Conservation (phyloP, 345 rosid genomes). For the Boechera retrofracta region DNA sequence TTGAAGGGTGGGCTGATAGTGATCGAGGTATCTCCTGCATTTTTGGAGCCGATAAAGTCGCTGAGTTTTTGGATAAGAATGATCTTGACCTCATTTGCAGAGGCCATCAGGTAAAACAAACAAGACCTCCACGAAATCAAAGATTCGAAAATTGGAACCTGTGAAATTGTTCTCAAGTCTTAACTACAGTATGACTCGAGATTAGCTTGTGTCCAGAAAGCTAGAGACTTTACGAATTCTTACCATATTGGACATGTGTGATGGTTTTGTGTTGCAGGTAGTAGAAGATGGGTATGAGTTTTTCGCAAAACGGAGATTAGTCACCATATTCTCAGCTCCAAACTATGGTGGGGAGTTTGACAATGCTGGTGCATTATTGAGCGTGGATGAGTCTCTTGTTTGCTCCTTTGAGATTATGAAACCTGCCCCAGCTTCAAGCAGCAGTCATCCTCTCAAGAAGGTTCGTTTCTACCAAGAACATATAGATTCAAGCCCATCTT, state of each 20-base stretch:
- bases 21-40: slow-evolving; percentile 90
- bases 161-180: not conserved
- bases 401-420: slow-evolving; percentile 96
- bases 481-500: slow-evolving; percentile 1
- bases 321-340: slow-evolving; percentile 94
- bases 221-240: slow-evolving; percentile 3
- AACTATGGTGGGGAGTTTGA: slow-evolving; percentile 99
- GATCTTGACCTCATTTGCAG: slow-evolving; percentile 94
- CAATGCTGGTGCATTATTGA: slow-evolving; percentile 86
- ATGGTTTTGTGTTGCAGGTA: slow-evolving; percentile 55
- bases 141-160: not conserved
- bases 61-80: slow-evolving; percentile 82
- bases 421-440: slow-evolving; percentile 59
- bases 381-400: slow-evolving; percentile 72
- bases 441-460: slow-evolving; percentile 60
- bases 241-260: slow-evolving; percentile 5
- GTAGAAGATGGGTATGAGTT: slow-evolving; percentile 98
- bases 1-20: slow-evolving; percentile 80
- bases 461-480: slow-evolving; percentile 42
- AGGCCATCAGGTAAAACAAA: slow-evolving; percentile 85
- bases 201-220: not conserved
- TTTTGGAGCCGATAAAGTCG: slow-evolving; percentile 79
- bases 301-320: slow-evolving; percentile 80
- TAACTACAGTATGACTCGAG: not conserved
- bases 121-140: not conserved